These are phyloP conservation scores for Umbelopsis sp. DNA, from an alignment of 371 early-diverging fungal species.

Conservation along the genomic window DNA sequence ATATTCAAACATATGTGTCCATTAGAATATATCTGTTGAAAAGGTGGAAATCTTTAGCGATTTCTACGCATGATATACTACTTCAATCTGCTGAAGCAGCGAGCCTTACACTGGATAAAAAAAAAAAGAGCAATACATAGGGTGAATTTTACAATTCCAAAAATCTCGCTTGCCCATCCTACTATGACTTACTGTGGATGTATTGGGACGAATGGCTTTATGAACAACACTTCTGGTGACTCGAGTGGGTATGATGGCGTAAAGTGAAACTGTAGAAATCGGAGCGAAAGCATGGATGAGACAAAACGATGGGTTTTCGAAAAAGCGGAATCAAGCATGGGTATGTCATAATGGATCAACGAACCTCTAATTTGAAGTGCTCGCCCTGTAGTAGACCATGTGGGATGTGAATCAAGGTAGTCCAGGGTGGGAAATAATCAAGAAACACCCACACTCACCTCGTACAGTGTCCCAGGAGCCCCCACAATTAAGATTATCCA, in stretches of 20 bases:
- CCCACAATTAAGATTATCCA: slow-evolving; percentile 70
- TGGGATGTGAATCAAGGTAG: not conserved
- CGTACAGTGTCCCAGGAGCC: slow-evolving; percentile 71
- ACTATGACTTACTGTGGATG: slow-evolving; percentile 77
- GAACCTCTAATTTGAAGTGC: slow-evolving; percentile 66
- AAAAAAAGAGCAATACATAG: not conserved
- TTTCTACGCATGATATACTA: too few relatives aligned
- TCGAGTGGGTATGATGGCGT: slow-evolving; percentile 84
- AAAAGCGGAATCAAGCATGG: not conserved
- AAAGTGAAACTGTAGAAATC: slow-evolving; percentile 71
- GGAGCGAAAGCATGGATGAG: not conserved
- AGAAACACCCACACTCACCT: slow-evolving; percentile 46
- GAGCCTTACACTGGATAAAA: not conserved
- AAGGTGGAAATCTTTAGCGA: too few relatives aligned
- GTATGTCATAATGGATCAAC: not conserved
- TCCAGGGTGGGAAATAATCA: not conserved
- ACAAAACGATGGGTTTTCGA: not conserved
- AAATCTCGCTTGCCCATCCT: not conserved
- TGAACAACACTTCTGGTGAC: slow-evolving; percentile 83
- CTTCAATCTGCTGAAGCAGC: not conserved
- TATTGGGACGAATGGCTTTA: slow-evolving; percentile 69
- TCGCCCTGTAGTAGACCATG: slow-evolving; percentile 49
- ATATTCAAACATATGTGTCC: slow-evolving; percentile 97
- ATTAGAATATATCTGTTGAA: slow-evolving; percentile 79
- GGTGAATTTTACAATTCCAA: not conserved